Conservation (phyloP, 192 early-diverging fungal species). For the Spinellus fusiger region DNA sequence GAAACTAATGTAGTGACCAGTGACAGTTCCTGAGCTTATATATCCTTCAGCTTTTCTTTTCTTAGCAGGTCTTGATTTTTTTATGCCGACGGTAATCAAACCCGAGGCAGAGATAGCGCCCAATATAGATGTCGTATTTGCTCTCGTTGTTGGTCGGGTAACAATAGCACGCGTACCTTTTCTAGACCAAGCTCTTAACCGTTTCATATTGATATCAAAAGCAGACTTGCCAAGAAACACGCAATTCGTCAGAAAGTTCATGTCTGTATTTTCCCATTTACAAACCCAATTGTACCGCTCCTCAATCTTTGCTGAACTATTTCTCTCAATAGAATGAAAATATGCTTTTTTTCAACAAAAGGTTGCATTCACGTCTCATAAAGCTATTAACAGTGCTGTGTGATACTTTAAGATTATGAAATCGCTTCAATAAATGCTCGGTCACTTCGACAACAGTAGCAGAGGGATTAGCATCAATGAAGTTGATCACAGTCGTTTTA, state of each 20-base stretch:
- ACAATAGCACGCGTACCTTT: slow-evolving; percentile 8
- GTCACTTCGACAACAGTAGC: slow-evolving; percentile 10
- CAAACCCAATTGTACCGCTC: slow-evolving; percentile 2
- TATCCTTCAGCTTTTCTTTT: slow-evolving; percentile 2
- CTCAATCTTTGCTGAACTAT: slow-evolving; percentile 9
- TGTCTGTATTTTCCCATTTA: no score
- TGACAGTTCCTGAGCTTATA: no score
- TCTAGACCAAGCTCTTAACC: background rate
- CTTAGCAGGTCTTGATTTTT: background rate
- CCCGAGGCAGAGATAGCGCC: background rate
- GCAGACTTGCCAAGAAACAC: slow-evolving; percentile 3
- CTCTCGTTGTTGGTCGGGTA: no score
- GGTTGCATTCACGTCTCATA: slow-evolving; percentile 6
- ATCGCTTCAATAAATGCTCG: slow-evolving; percentile 6
- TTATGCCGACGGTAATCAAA: background rate
- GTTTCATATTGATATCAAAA: slow-evolving; percentile 6
- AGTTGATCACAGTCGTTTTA: background rate
- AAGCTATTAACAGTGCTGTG: slow-evolving; percentile 9
- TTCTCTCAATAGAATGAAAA: slow-evolving; percentile 6
- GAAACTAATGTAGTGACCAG: background rate
- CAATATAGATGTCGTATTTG: no score
- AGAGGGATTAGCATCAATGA: no score
- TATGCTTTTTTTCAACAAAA: background rate
- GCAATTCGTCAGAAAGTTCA: no score
- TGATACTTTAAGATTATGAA: slow-evolving; percentile 6